Evolutionary conservation across 2,329 filamentous ascomycete species (phyloP), one percentile per base, ranked within the genome.

Genomic region (Claviceps sp.): DNA sequence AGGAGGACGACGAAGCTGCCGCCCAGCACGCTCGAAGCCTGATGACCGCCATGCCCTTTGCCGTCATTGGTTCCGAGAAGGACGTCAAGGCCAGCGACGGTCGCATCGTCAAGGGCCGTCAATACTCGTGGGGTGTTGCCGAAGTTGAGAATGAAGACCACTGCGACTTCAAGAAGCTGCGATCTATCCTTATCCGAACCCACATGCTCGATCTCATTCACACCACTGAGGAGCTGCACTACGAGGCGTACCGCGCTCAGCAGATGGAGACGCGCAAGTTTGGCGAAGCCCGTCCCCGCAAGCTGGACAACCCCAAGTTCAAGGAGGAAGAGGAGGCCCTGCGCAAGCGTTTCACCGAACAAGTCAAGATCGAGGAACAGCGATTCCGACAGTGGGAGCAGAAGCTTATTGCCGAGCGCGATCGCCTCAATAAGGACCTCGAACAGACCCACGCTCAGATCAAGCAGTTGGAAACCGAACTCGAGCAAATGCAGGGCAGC

Each of bases 221-320:
- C 78, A 98, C 94, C 58, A 98, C 93, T 61, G 93, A 98, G 75
- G 93, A 98, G 78, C 84, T 89, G 64, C 93, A 98, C 79, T 98
- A 98, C 77, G 93, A 98, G 74, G 91, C 88, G 55, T 98, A 98
- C 79, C 91, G 93, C 63, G 93, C 93, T 52, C 88, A 95, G 72
- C 94, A 98, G 75, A 98, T 98, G 93, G 93, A 98, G 79, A 98
- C 93, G 49, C 84, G 93, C 74, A 98, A 98, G 75, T 97, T 98
- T 63, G 93, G 93, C 72, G 94, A 98, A 76, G 91, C 90, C 55
- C 84, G 91, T 60, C 93, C 93, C 62, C 81, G 91, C 72, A 98
- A 98, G 82, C 79, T 98, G 63, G 93, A 98, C 76, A 98, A 98
- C 79, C 93, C 93, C 74, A 98, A 98, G 79, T 98, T 97, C 82